These are phyloP conservation scores for Paxillus ammoniavirescens DNA, from an alignment of 768 basidiomycete genomes.

Conservation along the genomic window DNA sequence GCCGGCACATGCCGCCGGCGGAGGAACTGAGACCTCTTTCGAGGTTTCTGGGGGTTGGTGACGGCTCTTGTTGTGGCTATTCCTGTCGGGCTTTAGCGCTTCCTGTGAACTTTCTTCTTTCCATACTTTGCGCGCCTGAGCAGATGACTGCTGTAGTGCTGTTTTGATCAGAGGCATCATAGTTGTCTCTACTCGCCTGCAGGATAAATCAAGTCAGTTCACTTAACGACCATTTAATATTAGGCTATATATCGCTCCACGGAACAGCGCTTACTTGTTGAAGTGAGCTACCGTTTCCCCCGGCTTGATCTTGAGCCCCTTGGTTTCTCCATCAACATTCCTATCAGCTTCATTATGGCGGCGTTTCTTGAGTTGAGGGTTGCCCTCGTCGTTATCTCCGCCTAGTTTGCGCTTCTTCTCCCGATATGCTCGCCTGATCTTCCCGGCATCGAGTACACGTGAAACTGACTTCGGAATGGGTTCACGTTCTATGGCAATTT, in stretches of 20 bases:
- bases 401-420: slow-evolving; percentile 41
- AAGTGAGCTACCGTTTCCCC: slow-evolving; percentile 77
- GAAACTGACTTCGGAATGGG: slow-evolving; percentile 66
- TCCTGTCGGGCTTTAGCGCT: slow-evolving; percentile 17
- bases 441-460: slow-evolving; percentile 62
- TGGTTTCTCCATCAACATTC: slow-evolving; percentile 10
- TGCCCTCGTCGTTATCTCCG: slow-evolving; percentile 31
- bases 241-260: slow-evolving; percentile 7
- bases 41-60: slow-evolving; percentile 9
- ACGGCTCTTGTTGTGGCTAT: slow-evolving; percentile 1
- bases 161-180: slow-evolving; percentile 64
- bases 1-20: slow-evolving; percentile 9
- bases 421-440: slow-evolving; percentile 55
- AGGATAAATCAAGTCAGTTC: slow-evolving; percentile 2
- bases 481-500: slow-evolving; percentile 48
- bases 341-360: slow-evolving; percentile 22
- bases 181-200: slow-evolving; percentile 70
- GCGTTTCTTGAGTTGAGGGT: slow-evolving; percentile 26
- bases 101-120: slow-evolving; percentile 25
- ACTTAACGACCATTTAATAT: slow-evolving; percentile 2
- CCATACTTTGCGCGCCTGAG: slow-evolving; percentile 45
- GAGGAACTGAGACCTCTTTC: slow-evolving; percentile 14
- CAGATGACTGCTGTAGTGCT: slow-evolving; percentile 58
- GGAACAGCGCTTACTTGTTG: slow-evolving; percentile 52
- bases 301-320: slow-evolving; percentile 50